Conservation (phyloP, 2,329 filamentous ascomycete species). For the Pseudogymnoascus sp. region DNA sequence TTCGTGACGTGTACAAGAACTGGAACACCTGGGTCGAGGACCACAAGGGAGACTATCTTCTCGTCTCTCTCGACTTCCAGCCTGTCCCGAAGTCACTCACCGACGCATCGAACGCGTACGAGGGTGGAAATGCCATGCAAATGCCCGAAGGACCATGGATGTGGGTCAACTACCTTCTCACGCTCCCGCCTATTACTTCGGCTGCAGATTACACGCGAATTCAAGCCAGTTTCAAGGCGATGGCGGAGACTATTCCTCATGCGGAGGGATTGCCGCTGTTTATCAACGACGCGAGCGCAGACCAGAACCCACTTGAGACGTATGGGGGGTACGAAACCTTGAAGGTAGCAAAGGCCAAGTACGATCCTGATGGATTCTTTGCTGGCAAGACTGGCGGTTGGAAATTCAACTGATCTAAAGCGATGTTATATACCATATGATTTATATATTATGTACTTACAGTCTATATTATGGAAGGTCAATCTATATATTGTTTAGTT, state of each 20-base stretch:
- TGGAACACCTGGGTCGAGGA: constrained; percentile 28
- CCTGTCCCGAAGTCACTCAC: constrained; percentile 28
- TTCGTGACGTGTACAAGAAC: constrained; percentile 12
- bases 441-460: background rate
- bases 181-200: constrained; percentile 23
- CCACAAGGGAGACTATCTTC: constrained; percentile 28
- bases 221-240: constrained; percentile 27
- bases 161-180: constrained; percentile 28
- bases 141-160: constrained; percentile 31
- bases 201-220: constrained; percentile 24
- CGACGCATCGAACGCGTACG: constrained; percentile 27
- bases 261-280: constrained; percentile 26
- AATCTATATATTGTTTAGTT: background rate
- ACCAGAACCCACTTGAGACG: constrained; percentile 3
- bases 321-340: constrained; percentile 27
- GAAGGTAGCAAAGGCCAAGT: constrained; percentile 27
- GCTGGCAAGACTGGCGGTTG: constrained; percentile 24
- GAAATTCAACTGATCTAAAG: background rate
- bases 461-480: background rate
- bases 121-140: constrained; percentile 30
- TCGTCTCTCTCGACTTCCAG: constrained; percentile 24
- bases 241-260: constrained; percentile 26
- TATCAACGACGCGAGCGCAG: constrained; percentile 25
- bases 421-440: background rate
- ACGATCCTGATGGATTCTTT: constrained; percentile 29